Conservation (phyloP, 2,329 filamentous ascomycete genomes). For the Stagonosporopsis chrysanthemi region DNA sequence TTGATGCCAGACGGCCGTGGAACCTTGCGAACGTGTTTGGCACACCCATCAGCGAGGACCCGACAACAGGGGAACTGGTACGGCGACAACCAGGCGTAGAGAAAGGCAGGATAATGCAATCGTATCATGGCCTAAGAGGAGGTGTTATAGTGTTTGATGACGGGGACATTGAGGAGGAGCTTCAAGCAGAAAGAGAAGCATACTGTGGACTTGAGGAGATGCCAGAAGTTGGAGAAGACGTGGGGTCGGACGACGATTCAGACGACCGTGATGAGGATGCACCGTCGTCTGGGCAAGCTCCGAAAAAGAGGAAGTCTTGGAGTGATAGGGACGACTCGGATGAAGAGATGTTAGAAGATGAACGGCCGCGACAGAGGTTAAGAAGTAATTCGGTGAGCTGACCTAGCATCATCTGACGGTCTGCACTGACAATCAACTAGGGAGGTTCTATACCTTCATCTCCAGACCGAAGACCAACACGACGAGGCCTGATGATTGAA, state of each 20-base stretch:
- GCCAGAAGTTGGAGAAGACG: constrained; percentile 83
- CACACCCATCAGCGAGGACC: constrained; percentile 57
- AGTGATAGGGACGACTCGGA: constrained; percentile 68
- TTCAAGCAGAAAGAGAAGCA: constrained; percentile 76
- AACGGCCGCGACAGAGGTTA: constrained; percentile 78
- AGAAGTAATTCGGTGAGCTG: constrained; percentile 83
- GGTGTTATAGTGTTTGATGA: constrained; percentile 96
- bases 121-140: constrained; percentile 79
- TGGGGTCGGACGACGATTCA: constrained; percentile 66
- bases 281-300: constrained; percentile 47
- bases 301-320: constrained; percentile 53
- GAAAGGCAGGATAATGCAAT: constrained; percentile 73
- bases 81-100: constrained; percentile 70
- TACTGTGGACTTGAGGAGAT: constrained; percentile 88
- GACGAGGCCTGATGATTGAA: constrained; percentile 61
- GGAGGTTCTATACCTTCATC: constrained; percentile 70
- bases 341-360: constrained; percentile 71
- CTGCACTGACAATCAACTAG: constrained; percentile 45
- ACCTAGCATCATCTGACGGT: neutral
- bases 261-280: constrained; percentile 46
- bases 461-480: constrained; percentile 66
- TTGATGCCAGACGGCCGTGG: constrained; percentile 92
- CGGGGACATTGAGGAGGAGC: constrained; percentile 88
- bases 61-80: constrained; percentile 57
- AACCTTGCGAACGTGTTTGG: constrained; percentile 94